Percentiles rank a stretch among this genome's conserved stretches.
phyloP scores from a whole-genome alignment of 768 basidiomycete genomes.

The Xerocomellus amylosporus region DNA sequence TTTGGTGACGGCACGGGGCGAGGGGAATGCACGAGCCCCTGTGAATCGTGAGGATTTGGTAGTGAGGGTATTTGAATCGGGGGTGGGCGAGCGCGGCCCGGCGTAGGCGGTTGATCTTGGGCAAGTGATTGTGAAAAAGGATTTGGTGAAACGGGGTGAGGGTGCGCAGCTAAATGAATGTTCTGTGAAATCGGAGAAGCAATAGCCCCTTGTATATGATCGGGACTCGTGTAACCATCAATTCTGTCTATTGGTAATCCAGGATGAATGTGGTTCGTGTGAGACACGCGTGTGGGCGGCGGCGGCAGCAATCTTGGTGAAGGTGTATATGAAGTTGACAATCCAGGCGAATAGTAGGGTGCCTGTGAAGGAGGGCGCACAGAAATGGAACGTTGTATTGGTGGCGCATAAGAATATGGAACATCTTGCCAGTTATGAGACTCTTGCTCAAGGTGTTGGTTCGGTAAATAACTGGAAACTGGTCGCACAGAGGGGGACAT shows the following conservation, averaged over 20 bases:
- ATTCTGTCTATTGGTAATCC: conserved; percentile 12
- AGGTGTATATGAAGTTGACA: conserved; percentile 30
- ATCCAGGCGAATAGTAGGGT: conserved; percentile 35
- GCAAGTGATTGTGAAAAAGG: conserved; percentile 34
- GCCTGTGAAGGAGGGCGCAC: conserved; percentile 38
- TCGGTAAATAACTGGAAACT: conserved; percentile 1
- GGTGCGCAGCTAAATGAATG: conserved; percentile 52
- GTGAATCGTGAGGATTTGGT: conserved; percentile 33
- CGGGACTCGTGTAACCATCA: conserved; percentile 35
- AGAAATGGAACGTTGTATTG: conserved; percentile 51
- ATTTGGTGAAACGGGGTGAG: conserved; percentile 62
- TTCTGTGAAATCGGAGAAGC: conserved; percentile 59
- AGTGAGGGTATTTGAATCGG: conserved; percentile 24
- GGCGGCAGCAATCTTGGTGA: conserved; percentile 28
- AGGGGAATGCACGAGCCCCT: conserved; percentile 55
- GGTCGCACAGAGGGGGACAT: conserved; percentile 6
- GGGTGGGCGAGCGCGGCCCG: conserved; percentile 14
- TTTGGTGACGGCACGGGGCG: conserved; percentile 69
- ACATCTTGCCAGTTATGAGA: conserved; percentile 17
- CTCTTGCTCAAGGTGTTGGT: conserved; percentile 7
- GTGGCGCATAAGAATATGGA: conserved; percentile 34
- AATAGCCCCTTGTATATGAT: conserved; percentile 61
- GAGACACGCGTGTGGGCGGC: conserved; percentile 29
- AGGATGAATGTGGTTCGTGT: conserved; percentile 14
- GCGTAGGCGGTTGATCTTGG: conserved; percentile 3